phyloP scores from a whole-genome alignment of 2,329 filamentous ascomycete genomes.

The Penicillium hesseltinei region DNA sequence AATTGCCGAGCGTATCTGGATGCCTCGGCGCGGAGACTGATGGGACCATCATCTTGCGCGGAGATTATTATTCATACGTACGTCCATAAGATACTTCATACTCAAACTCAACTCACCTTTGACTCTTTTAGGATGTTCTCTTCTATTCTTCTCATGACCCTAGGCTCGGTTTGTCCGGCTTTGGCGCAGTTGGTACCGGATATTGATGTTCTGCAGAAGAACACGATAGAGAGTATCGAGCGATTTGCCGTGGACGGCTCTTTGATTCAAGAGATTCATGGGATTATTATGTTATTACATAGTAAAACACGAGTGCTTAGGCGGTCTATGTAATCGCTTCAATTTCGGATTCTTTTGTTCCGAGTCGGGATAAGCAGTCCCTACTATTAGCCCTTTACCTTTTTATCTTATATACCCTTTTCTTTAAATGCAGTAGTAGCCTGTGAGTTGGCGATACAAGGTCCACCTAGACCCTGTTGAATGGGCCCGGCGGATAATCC shows the following conservation, averaged over 20 bases:
- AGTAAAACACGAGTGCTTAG: conserved; percentile 4
- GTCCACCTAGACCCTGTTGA: not conserved
- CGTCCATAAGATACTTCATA: not conserved
- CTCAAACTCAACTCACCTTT: not conserved
- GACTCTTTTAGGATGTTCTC: conserved; percentile 2
- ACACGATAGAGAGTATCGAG: not conserved
- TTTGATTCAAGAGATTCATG: conserved; percentile 6
- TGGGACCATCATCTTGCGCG: not conserved
- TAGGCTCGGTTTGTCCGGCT: conserved; percentile 2
- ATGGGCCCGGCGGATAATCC: conserved; percentile 1
- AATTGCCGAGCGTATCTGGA: conserved; percentile 4
- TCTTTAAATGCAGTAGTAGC: not conserved
- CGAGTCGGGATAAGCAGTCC: not conserved
- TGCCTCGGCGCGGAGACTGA: conserved; percentile 2
- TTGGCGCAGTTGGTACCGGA: conserved; percentile 4
- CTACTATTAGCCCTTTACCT: not conserved
- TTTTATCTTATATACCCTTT: too few relatives aligned
- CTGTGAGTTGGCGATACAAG: not conserved
- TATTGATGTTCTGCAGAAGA: conserved; percentile 4
- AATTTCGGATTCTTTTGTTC: not conserved
- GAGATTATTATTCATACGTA: conserved; percentile 10
- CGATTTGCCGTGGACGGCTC: conserved; percentile 2
- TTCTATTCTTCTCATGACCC: conserved; percentile 5
- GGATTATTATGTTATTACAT: conserved; percentile 3
- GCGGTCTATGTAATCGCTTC: not conserved